phyloP scores from a whole-genome alignment of 306 rosid genomes.

The Vachellia collinsii region DNA sequence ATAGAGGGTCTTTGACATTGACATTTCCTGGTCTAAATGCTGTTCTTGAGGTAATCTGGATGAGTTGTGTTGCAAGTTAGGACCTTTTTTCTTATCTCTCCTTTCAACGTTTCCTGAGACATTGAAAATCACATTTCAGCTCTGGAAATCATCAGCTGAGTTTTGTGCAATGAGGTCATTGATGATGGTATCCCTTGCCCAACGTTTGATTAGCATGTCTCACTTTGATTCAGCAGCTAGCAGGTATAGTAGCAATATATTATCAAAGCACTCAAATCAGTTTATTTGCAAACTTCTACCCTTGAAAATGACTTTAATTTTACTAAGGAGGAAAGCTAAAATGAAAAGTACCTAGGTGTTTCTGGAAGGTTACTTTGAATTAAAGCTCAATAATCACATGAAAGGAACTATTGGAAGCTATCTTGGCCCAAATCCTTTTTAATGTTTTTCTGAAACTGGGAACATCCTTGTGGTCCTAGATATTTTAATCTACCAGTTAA shows the following conservation, averaged over 20 bases:
- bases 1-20: constrained; percentile 90
- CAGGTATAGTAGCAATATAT: constrained; percentile 60
- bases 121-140: constrained; percentile 74
- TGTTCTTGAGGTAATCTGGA: constrained; percentile 72
- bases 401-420: constrained; percentile 25
- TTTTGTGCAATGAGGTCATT: constrained; percentile 91
- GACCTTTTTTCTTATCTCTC: constrained; percentile 45
- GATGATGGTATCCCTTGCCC: constrained; percentile 96
- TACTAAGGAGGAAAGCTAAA: constrained; percentile 23
- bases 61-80: constrained; percentile 43
- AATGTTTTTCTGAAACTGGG: constrained; percentile 32
- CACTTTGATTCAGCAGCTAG: constrained; percentile 82
- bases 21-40: constrained; percentile 80
- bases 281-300: not conserved
- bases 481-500: constrained; percentile 26
- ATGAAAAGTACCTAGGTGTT: constrained; percentile 1
- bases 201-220: constrained; percentile 83
- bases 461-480: constrained; percentile 24
- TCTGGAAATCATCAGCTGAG: constrained; percentile 92
- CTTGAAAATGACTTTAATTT: not conserved
- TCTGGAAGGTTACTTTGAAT: constrained; percentile 24
- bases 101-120: constrained; percentile 51
- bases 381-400: constrained; percentile 9
- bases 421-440: constrained; percentile 30
- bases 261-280: not conserved